These are phyloP conservation scores for Oryza brachyantha DNA, from an alignment of 176 grass and related monocot genomes.

Conservation along the genomic window DNA sequence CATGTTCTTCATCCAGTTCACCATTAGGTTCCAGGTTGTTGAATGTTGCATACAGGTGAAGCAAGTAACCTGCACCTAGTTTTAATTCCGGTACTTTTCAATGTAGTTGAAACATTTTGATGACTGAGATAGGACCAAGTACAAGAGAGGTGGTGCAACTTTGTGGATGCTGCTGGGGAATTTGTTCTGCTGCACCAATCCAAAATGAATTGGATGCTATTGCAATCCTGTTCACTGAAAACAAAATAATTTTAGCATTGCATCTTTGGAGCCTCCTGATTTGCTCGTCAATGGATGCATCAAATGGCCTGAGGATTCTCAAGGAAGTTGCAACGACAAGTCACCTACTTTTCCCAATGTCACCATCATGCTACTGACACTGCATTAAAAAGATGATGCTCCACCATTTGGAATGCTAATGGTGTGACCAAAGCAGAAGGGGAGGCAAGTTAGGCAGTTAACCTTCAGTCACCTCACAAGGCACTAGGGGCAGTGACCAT, in stretches of 20 bases:
- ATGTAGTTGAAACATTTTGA: background rate
- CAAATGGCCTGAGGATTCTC: background rate
- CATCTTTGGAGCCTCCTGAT: background rate
- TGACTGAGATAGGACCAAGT: background rate
- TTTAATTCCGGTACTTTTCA: background rate
- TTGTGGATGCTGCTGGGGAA: background rate
- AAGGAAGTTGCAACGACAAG: background rate
- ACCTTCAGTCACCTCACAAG: background rate
- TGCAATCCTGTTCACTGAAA: background rate
- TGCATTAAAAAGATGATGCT: conserved; percentile 37
- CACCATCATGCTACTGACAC: conserved; percentile 25
- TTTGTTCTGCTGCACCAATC: background rate
- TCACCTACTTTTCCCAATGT: conserved; percentile 29
- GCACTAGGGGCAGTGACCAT: background rate
- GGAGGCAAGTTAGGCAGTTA: background rate
- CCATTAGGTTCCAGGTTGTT: background rate
- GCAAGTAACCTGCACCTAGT: background rate
- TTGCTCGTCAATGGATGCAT: background rate
- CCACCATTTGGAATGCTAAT: conserved; percentile 12
- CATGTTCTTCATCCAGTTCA: background rate
- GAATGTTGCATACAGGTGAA: background rate
- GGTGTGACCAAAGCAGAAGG: background rate
- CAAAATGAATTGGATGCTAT: background rate
- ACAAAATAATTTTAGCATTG: background rate
- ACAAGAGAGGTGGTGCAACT: background rate